These are phyloP conservation scores for Phyllachora maydis DNA, from an alignment of 2,329 filamentous ascomycete genomes.

Conservation along the genomic window DNA sequence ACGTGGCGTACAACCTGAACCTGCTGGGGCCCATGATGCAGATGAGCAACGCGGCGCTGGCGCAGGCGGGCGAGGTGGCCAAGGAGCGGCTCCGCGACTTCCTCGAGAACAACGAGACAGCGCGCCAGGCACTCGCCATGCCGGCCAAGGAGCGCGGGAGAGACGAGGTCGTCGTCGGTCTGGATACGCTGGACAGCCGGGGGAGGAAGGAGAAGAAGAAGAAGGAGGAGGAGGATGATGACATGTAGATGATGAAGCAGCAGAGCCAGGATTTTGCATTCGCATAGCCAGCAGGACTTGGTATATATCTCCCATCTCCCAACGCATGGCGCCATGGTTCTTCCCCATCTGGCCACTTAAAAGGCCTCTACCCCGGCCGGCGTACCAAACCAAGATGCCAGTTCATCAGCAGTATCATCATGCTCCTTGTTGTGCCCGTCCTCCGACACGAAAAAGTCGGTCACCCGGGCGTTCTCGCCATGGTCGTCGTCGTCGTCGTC, in stretches of 20 bases:
- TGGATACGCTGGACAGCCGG: slow-evolving; percentile 38
- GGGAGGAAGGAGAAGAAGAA: slow-evolving; percentile 26
- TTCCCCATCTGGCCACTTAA: no score
- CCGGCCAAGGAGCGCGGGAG: slow-evolving; percentile 18
- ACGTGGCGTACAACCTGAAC: slow-evolving; percentile 84
- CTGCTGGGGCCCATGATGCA: slow-evolving; percentile 90
- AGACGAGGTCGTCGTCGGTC: slow-evolving; percentile 26
- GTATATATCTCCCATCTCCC: slow-evolving; percentile 1
- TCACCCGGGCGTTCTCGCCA: slow-evolving; percentile 45
- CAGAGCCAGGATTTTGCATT: no score
- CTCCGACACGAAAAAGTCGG: slow-evolving; percentile 45
- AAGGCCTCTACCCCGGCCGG: slow-evolving; percentile 51
- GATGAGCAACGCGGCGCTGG: slow-evolving; percentile 76
- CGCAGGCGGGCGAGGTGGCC: slow-evolving; percentile 74
- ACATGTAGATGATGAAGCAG: slow-evolving; percentile 3
- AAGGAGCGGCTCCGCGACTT: slow-evolving; percentile 85
- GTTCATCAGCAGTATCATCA: slow-evolving; percentile 43
- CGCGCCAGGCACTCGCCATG: slow-evolving; percentile 67
- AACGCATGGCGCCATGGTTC: not conserved
- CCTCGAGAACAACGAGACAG: slow-evolving; percentile 69
- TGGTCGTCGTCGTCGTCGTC: no score
- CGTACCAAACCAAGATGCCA: slow-evolving; percentile 67
- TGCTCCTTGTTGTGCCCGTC: slow-evolving; percentile 20
- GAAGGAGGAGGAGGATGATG: slow-evolving; percentile 40
- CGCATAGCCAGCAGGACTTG: no score